Conservation (phyloP, 306 rosid genomes). For the Lathyrus oleraceus region DNA sequence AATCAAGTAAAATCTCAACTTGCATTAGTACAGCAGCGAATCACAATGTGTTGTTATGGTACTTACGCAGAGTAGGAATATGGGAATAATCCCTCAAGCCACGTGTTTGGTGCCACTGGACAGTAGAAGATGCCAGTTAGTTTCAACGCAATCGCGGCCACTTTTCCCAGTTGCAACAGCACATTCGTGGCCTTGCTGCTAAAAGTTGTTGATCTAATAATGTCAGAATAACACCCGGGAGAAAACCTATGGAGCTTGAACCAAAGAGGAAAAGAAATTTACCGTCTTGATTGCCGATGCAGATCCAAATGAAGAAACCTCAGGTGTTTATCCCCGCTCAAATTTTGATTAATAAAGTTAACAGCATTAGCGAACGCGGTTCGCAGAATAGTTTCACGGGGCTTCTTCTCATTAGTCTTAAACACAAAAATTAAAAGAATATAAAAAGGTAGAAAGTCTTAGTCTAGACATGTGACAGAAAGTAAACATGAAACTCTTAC, state of each 20-base stretch:
- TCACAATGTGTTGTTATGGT: slow-evolving; percentile 22
- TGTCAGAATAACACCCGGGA: slow-evolving; percentile 41
- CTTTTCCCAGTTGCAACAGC: slow-evolving; percentile 67
- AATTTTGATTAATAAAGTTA: slow-evolving; percentile 57
- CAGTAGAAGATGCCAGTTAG: slow-evolving; percentile 78
- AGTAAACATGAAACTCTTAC: slow-evolving; percentile 44
- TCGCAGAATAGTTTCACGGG: slow-evolving; percentile 86
- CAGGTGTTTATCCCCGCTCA: slow-evolving; percentile 55
- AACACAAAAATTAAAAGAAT: slow-evolving; percentile 31
- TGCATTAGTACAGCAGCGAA: slow-evolving; percentile 2
- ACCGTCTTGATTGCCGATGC: slow-evolving; percentile 79
- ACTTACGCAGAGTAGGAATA: slow-evolving; percentile 68
- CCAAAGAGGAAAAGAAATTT: slow-evolving; percentile 25
- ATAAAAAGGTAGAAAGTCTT: slow-evolving; percentile 22
- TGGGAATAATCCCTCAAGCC: slow-evolving; percentile 42
- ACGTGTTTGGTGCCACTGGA: slow-evolving; percentile 52
- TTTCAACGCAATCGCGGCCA: slow-evolving; percentile 65
- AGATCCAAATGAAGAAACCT: slow-evolving; percentile 94
- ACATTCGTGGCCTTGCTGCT: slow-evolving; percentile 83
- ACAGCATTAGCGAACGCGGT: slow-evolving; percentile 84
- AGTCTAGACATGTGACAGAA: slow-evolving; percentile 14
- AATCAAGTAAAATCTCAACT: slow-evolving; percentile 24
- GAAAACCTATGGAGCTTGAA: not conserved
- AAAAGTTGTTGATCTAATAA: slow-evolving; percentile 33
- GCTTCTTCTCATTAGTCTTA: slow-evolving; percentile 82